Evolutionary conservation across 169 alveolate genomes (phyloP), one percentile per base, ranked within the genome.

Genomic region (Ichthyophthirius multifiliis): DNA sequence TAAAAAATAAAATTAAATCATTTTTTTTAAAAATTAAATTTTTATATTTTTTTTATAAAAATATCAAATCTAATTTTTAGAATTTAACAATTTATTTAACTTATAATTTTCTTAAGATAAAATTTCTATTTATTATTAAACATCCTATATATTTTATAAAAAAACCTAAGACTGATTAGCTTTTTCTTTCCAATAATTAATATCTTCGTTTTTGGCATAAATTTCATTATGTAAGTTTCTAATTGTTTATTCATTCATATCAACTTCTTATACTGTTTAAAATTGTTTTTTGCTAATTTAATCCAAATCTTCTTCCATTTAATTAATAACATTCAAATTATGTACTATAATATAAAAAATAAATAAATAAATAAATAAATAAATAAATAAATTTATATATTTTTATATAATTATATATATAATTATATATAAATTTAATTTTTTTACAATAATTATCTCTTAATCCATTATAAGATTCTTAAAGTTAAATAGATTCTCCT

Each of bases 171-270:
- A 34, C 13, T 55, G 34, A 16, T 55, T 55, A 27, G 71, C 23
- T 27, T 39, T 34, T 27, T 55, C 71, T 55, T 55, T 55, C 71
- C 71, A 55, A 39, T 55, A 55, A 55, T 55, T 34, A 39, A 55
- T 55, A 55, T 55, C 71, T 55, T 55, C 71, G 4, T 55, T 55
- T 55, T 55, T 55, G 16, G 71, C 71, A 55, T 55, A 55, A 27
- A 55, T 55, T 55, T 55, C 71, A 6, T 55, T 55, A 27, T 55
- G 71, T 39, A 55, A 55, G 18, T 55, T 55, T 27, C 71, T 34
- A 23, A 55, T 55, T 12, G 23, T 39, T 55, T 55, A 9, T 5
- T 55, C 71, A 20, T 23, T 55, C 18, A 27, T 55, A 27, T 55
- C 71, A 55, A 55, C 13, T 27, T 55, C 71, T 0, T 55, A 34